Base-by-base conservation (phyloP, 1,139 yeast species). In the Candida frijolesensis region DNA sequence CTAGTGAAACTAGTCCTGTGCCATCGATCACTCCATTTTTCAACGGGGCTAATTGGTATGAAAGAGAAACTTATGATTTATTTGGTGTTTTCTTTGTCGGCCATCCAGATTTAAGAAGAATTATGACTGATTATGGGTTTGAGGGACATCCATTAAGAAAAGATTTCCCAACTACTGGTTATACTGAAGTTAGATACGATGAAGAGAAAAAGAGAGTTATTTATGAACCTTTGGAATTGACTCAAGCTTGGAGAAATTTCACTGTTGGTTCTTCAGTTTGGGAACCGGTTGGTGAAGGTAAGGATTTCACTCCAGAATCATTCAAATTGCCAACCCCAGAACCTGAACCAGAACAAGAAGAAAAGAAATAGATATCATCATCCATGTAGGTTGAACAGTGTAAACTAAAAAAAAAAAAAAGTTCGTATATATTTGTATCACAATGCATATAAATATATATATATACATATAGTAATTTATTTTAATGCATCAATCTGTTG, bases 131-230 rank as follows among this genome's bases (percentile, higher is more conserved):
- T 72, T 89, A 89, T 69, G 96, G 96, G 34, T 89, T 89, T 62
- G 96, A 88, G 70, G 96, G 96, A 50, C 95, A 89, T 66, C 96
- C 96, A 14, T 79, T 89, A 67, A 83, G 96, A 71, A 89, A 89
- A 71, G 96, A 89, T 70, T 89, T 89, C 87, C 96, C 96, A 60
- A 84, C 94, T 45, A 87, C 96, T 45, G 96, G 96, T 54, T 89
- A 87, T 72, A 88, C 95, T 47, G 96, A 89, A 73, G 90, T 89
- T 44, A 82, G 94, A 67, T 89, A 89, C 70, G 96, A 89, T 68
- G 92, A 89, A 67, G 96, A 89, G 70, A 89, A 89, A 81, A 85
- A 89, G 78, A 82, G 96, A 66, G 85, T 89, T 52, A 89, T 89
- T 33, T 89, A 89, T 66, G 96, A 89, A 72, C 96, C 96, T 47